Evolutionary conservation across 805 yeast species (phyloP), one percentile per base, ranked within the genome.

Genomic region (Naumovozyma castellii): DNA sequence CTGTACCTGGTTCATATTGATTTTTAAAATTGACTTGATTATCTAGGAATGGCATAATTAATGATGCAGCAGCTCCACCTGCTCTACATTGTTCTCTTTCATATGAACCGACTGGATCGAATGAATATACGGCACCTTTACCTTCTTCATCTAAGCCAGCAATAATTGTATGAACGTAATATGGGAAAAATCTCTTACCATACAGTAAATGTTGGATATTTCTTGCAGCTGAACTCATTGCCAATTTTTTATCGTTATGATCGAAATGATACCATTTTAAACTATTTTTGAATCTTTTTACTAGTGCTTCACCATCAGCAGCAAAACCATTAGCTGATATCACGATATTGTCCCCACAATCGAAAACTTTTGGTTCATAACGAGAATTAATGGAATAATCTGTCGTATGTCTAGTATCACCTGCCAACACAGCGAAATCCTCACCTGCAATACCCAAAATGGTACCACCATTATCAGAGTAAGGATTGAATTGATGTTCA

Each of bases 21-120:
- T 92, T 92, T 61, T 88, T 88, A 66, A 86, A 84, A 61, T 87
- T 85, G 46, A 92, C 98, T 69, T 92, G 98, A 63, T 88, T 90
- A 64, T 92, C 98, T 57, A 92, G 75, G 62, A 92, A 92, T 3
- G 98, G 98, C 94, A 88, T 87, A 50, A 92, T 87, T 65, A 92
- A 74, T 47, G 87, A 76, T 1, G 97, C 92, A 20, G 97, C 97
- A 12, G 97, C 92, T 33, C 98, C 98, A 48, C 95, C 97, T 2
- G 97, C 97, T 57, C 97, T 77, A 65, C 96, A 86, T 59, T 88
- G 95, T 62, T 88, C 97, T 54, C 96, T 78, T 66, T 92, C 97
- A 60, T 92, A 92, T 2, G 96, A 86, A 3, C 98, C 98, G 42
- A 92, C 95, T 1, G 97, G 97, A 61, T 92, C 98, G 61, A 85